phyloP scores from a whole-genome alignment of 2,329 filamentous ascomycete genomes.

The Colletotrichum sidae region DNA sequence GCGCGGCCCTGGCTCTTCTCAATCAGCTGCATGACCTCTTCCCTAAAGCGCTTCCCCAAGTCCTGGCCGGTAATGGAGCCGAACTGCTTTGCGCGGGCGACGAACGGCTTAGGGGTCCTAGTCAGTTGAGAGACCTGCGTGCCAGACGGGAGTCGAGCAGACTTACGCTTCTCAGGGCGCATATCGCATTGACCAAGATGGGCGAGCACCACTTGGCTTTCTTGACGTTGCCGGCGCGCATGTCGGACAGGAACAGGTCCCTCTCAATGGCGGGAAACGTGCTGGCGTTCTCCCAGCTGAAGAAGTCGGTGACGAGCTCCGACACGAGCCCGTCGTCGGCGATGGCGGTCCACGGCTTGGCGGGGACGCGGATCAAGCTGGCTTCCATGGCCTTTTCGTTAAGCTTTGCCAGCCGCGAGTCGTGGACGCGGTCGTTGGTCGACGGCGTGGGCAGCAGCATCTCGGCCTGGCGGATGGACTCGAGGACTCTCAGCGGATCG shows the following conservation, averaged over 20 bases:
- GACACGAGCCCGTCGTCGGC: constrained; percentile 47
- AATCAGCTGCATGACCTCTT: constrained; percentile 31
- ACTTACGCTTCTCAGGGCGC: constrained; percentile 45
- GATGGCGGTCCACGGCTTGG: constrained; percentile 46
- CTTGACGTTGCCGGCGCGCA: constrained; percentile 38
- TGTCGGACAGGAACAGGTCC: constrained; percentile 43
- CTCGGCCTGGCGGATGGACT: constrained; percentile 39
- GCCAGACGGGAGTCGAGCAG: background rate
- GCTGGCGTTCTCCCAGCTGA: constrained; percentile 45
- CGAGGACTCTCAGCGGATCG: constrained; percentile 34
- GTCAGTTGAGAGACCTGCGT: constrained; percentile 7
- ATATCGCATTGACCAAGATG: constrained; percentile 48
- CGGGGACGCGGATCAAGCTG: constrained; percentile 42
- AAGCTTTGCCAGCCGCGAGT: constrained; percentile 32
- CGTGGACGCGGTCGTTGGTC: constrained; percentile 17
- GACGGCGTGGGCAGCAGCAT: constrained; percentile 36
- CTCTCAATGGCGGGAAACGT: constrained; percentile 42
- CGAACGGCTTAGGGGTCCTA: constrained; percentile 23
- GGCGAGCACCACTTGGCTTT: constrained; percentile 44
- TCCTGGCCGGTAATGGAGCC: constrained; percentile 29
- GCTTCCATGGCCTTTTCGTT: constrained; percentile 36
- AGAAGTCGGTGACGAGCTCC: constrained; percentile 45
- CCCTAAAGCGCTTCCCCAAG: constrained; percentile 14
- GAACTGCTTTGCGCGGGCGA: constrained; percentile 28
- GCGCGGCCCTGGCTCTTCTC: constrained; percentile 34